Percentiles rank a stretch among this genome's conserved stretches.
Evolutionary conservation across 306 rosid genomes (phyloP).

Genomic region (Vicia sativa): DNA sequence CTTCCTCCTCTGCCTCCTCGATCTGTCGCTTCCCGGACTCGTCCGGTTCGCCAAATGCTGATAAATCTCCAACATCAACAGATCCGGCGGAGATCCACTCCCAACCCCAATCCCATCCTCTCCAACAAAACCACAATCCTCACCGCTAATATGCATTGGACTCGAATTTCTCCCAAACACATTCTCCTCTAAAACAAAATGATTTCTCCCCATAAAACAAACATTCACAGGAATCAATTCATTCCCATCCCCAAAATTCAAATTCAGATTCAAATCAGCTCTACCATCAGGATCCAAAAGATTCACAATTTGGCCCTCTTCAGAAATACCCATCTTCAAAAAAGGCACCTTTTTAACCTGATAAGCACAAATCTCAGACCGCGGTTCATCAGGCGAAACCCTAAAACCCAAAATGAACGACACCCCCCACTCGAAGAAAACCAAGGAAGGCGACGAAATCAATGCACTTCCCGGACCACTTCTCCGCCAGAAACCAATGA

Average conservation of each 20-base stretch:
- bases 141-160: conserved; percentile 42
- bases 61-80: conserved; percentile 76
- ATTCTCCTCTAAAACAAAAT: conserved; percentile 81
- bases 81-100: conserved; percentile 70
- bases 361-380: conserved; percentile 43
- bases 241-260: conserved; percentile 25
- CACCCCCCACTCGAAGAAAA: conserved; percentile 86
- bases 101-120: conserved; percentile 48
- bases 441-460: conserved; percentile 58
- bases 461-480: conserved; percentile 51
- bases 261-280: conserved; percentile 37
- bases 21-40: conserved; percentile 72
- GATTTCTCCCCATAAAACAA: conserved; percentile 76
- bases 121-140: conserved; percentile 42
- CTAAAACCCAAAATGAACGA: conserved; percentile 66
- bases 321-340: conserved; percentile 61
- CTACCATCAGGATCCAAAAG: conserved; percentile 69
- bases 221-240: conserved; percentile 59
- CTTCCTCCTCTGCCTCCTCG: conserved; percentile 78
- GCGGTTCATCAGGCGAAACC: conserved; percentile 62
- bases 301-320: conserved; percentile 60
- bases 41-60: conserved; percentile 86
- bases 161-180: conserved; percentile 53
- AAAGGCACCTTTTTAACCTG: conserved; percentile 70
- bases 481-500: conserved; percentile 94